Conservation (phyloP, 2,329 filamentous ascomycete species). For the Neofusicoccum sp. region DNA sequence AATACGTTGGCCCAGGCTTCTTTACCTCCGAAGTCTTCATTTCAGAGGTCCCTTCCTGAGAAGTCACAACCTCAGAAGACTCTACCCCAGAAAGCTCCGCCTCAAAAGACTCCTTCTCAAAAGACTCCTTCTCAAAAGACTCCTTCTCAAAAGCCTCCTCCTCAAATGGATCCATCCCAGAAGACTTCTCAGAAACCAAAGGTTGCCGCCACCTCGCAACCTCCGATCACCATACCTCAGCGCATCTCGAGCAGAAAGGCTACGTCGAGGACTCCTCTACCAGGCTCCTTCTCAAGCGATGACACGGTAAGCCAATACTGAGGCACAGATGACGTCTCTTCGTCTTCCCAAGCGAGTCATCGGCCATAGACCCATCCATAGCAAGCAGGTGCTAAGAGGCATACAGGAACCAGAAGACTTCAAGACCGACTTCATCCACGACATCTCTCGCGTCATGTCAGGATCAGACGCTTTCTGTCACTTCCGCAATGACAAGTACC, state of each 20-base stretch:
- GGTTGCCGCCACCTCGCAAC: not conserved
- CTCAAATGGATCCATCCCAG: not conserved
- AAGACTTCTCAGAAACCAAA: not conserved
- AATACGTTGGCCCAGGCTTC: no score
- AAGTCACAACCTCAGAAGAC: not conserved
- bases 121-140: not conserved
- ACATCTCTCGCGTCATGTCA: slow-evolving; percentile 1
- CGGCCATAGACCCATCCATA: no score
- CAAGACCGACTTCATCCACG: not conserved
- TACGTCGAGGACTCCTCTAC: not conserved
- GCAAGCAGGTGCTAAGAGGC: no score
- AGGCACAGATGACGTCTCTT: no score
- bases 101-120: not conserved
- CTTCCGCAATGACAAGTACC: not conserved
- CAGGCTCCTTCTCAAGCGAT: not conserved
- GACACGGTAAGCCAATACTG: not conserved
- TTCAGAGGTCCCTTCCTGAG: not conserved
- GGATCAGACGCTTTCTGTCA: not conserved
- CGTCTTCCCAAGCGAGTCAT: not conserved
- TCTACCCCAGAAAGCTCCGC: not conserved
- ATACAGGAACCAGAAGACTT: not conserved
- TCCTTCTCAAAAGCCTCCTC: not conserved
- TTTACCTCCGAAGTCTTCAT: not conserved
- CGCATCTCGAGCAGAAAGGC: not conserved
- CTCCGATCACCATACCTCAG: not conserved